A percentile compares a stretch with the other conserved stretches of the same genome.
phyloP scores from a whole-genome alignment of 148 eudicot species.

The Hydrangea macrophylla region DNA sequence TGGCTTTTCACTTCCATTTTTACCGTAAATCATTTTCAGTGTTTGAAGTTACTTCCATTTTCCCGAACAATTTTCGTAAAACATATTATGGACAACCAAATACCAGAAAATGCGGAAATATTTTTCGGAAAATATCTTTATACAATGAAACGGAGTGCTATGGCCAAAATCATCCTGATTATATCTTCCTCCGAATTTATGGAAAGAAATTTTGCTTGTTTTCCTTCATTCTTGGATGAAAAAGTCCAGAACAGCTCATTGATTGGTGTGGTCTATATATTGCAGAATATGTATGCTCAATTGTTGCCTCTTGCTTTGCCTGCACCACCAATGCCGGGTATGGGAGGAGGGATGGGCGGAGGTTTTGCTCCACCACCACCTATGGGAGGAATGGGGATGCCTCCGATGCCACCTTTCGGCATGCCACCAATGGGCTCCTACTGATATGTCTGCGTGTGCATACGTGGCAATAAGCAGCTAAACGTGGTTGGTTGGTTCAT shows the following conservation, averaged over 20 bases:
- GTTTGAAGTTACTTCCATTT: no score
- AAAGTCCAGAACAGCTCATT: not conserved
- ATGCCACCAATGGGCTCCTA: slow-evolving; percentile 96
- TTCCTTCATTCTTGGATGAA: not conserved
- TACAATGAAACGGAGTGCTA: no score
- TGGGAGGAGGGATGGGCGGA: slow-evolving; percentile 73
- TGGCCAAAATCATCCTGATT: no score
- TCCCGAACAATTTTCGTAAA: no score
- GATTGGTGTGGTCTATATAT: slow-evolving; percentile 1
- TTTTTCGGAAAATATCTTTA: no score
- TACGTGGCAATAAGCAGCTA: not conserved
- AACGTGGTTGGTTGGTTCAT: slow-evolving; percentile 7
- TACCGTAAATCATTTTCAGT: no score
- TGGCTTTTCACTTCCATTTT: no score
- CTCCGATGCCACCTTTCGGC: slow-evolving; percentile 93
- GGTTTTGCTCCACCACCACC: slow-evolving; percentile 64
- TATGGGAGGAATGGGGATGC: slow-evolving; percentile 95
- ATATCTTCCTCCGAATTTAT: no score
- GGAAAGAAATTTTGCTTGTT: no score
- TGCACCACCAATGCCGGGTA: slow-evolving; percentile 90
- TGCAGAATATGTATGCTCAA: slow-evolving; percentile 96
- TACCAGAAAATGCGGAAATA: no score
- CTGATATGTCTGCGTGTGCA: slow-evolving; percentile 18
- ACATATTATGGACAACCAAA: no score
- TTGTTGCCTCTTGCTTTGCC: slow-evolving; percentile 95